Evolutionary conservation across 2,329 filamentous ascomycete genomes (phyloP).

Genomic region (Gnomoniopsis sp.): DNA sequence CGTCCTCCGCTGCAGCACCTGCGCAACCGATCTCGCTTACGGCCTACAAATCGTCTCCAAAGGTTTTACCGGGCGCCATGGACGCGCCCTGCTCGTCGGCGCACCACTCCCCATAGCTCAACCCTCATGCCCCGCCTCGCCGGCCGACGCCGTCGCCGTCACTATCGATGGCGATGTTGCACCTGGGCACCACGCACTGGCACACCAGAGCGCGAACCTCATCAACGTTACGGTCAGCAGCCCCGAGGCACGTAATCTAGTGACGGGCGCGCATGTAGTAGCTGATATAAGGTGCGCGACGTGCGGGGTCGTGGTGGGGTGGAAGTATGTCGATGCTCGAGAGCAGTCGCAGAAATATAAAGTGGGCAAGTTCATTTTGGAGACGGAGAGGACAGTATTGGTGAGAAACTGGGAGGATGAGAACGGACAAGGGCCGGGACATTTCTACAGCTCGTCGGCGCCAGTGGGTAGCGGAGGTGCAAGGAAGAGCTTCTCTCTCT

Average conservation of each 20-base stretch:
- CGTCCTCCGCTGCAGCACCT: constrained; percentile 56
- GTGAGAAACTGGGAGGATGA: constrained; percentile 52
- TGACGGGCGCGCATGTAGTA: constrained; percentile 62
- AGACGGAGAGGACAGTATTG: constrained; percentile 54
- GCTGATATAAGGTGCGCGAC: constrained; percentile 58
- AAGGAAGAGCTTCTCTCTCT: constrained; percentile 15
- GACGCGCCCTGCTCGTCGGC: constrained; percentile 59
- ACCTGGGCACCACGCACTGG: constrained; percentile 17
- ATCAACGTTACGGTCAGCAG: constrained; percentile 55
- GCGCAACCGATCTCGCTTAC: constrained; percentile 60
- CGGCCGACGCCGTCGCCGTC: constrained; percentile 26
- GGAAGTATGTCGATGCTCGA: constrained; percentile 65
- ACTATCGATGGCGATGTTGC: constrained; percentile 9
- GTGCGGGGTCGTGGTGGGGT: constrained; percentile 57
- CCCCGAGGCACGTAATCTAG: constrained; percentile 53
- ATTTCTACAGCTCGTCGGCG: constrained; percentile 19
- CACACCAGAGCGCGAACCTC: constrained; percentile 30
- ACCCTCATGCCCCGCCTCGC: constrained; percentile 11
- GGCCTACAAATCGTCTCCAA: constrained; percentile 60
- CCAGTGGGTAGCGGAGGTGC: constrained; percentile 3
- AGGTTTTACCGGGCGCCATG: constrained; percentile 63
- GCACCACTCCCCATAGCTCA: constrained; percentile 15
- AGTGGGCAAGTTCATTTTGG: constrained; percentile 65
- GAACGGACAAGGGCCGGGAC: constrained; percentile 9
- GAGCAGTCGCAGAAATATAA: constrained; percentile 62